Conservation (phyloP, 139 green algal species). For the Micromonas commoda region DNA sequence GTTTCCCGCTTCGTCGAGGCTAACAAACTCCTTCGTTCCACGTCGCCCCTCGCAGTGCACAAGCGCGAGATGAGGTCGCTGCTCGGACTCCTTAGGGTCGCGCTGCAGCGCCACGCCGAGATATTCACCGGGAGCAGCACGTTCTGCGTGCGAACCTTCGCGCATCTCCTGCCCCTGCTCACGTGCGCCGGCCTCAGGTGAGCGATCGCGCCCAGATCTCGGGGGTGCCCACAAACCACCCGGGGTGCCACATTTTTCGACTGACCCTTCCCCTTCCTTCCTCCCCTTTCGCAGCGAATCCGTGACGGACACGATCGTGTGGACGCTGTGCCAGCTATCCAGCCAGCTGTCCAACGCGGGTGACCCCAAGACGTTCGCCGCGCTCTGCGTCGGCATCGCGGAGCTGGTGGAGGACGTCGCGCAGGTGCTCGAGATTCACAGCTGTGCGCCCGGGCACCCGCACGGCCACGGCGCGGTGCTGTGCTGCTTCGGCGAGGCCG, state of each 20-base stretch:
- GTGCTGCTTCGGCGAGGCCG: constrained; percentile 7
- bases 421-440: neutral
- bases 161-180: neutral
- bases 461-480: neutral
- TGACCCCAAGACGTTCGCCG: neutral
- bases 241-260: neutral
- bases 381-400: neutral
- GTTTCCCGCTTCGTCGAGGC: too few relatives aligned
- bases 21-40: too few relatives aligned
- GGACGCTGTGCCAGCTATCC: neutral
- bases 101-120: neutral
- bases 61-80: neutral
- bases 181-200: neutral
- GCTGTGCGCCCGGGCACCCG: neutral
- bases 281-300: neutral
- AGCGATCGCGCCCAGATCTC: neutral
- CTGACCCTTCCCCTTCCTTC: neutral
- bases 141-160: neutral
- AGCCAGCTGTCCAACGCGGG: neutral
- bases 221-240: neutral
- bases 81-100: neutral
- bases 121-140: neutral
- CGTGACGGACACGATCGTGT: neutral
- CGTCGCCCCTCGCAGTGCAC: neutral
- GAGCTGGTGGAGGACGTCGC: neutral